Evolutionary conservation across 345 rosid species (phyloP).

Genomic region (Syzygium grande): DNA sequence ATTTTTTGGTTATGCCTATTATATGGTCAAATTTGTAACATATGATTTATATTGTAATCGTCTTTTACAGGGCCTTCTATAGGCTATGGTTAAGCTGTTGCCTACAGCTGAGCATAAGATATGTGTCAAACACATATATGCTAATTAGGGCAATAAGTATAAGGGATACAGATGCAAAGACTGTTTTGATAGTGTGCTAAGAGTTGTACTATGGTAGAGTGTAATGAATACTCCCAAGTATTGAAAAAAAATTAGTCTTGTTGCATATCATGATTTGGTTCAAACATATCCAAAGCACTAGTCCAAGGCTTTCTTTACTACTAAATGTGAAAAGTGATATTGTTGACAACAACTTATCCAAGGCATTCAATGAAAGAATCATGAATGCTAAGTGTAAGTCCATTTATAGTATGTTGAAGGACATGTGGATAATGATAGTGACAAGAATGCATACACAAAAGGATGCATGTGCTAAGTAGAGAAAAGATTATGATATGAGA

Average conservation of each 20-base stretch:
- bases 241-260: background rate
- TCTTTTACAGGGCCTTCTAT: background rate
- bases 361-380: background rate
- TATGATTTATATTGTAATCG: background rate
- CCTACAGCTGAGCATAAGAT: fast-evolving
- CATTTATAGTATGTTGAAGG: background rate
- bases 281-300: fast-evolving
- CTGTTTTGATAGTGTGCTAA: background rate
- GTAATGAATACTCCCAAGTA: background rate
- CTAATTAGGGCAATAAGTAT: background rate
- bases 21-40: background rate
- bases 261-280: background rate
- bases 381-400: background rate
- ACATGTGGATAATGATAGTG: background rate
- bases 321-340: too few relatives aligned
- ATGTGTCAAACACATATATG: background rate
- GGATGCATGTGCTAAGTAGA: background rate
- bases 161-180: background rate
- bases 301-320: background rate
- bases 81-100: fast-evolving
- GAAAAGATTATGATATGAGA: background rate
- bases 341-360: too few relatives aligned
- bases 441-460: background rate
- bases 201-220: background rate
- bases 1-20: background rate